Percentiles rank a stretch among this genome's conserved stretches.
Conservation (phyloP, 2,329 filamentous ascomycete genomes). For the Samsoniella hepiali region DNA sequence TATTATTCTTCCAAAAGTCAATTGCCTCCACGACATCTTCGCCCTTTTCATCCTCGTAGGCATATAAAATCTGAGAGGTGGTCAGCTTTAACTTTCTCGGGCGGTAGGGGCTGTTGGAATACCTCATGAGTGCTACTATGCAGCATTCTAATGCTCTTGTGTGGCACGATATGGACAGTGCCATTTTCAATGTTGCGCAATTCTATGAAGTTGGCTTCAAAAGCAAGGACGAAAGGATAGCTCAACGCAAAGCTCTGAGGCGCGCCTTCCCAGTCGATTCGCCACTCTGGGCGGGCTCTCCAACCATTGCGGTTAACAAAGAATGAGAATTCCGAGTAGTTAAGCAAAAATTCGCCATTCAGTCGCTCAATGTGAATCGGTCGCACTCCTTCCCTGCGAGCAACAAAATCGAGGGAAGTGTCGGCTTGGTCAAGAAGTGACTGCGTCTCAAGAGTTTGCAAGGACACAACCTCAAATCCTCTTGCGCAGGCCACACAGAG, state of each 20-base stretch:
- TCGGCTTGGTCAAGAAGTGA: slow-evolving; percentile 95
- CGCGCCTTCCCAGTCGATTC: slow-evolving; percentile 94
- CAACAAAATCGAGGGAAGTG: slow-evolving; percentile 95
- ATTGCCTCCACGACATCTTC: slow-evolving; percentile 92
- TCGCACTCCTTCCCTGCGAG: slow-evolving; percentile 86
- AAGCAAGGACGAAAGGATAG: slow-evolving; percentile 94
- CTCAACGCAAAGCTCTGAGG: slow-evolving; percentile 91
- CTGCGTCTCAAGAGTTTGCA: slow-evolving; percentile 97
- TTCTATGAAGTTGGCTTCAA: slow-evolving; percentile 97
- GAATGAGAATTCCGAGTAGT: slow-evolving; percentile 98
- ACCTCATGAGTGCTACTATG: slow-evolving; percentile 97
- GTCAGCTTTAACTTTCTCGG: slow-evolving; percentile 18
- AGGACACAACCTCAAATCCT: slow-evolving; percentile 93
- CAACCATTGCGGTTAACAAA: slow-evolving; percentile 98
- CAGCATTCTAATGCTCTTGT: slow-evolving; percentile 95
- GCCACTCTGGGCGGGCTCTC: slow-evolving; percentile 94
- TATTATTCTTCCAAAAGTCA: slow-evolving; percentile 85
- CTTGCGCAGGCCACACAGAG: slow-evolving; percentile 93
- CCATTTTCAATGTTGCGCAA: slow-evolving; percentile 93
- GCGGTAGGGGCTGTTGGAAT: slow-evolving; percentile 22
- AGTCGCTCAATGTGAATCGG: slow-evolving; percentile 97
- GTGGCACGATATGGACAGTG: slow-evolving; percentile 91
- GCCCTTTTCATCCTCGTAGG: slow-evolving; percentile 92
- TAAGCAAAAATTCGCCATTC: slow-evolving; percentile 94
- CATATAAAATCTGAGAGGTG: slow-evolving; percentile 79